Base-by-base conservation (phyloP, 108 stramenopile species). In the Nitzschia sp. region DNA sequence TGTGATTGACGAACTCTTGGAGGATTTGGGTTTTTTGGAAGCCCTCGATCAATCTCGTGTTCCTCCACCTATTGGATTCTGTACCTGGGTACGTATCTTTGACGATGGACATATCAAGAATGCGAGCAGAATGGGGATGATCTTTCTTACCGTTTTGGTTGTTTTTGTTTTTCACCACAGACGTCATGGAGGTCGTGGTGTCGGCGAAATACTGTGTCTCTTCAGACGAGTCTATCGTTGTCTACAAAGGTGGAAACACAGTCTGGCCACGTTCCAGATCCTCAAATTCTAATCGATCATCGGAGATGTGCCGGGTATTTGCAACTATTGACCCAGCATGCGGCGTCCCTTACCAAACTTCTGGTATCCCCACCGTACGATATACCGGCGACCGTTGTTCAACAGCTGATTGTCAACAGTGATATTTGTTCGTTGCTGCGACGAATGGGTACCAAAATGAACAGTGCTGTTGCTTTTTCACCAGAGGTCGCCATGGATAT, bases 1-100 rank as follows among this genome's bases (percentile, higher is more conserved):
- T 71, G 62, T 86, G 5, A 79, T 86, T 53, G 85, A 86, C 42
- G 85, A 86, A 42, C 58, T 81, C 5, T 53, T 86, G 7, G 85
- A 83, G 63, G 85, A 76, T 48, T 75, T 80, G 26, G 80, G 83
- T 10, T 62, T 83, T 19, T 44, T 81, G 48, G 76, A 77, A 29
- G 85, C 82, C 0, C 79, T 69, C 63, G 80, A 76, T 66, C 11
- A 41, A 37, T 80, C 70, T 50, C 46, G 51, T 9, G 53, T 86
- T 17, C 12, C 67, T 6, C 80, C 85, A 22, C 85, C 72, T 10
- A 19, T 29, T 11, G 50, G 48, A 29, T 86, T 78, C 56, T 11
- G 46, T 7, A 80, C 69, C 26, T 86, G 84, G 84, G 65, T 65
- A 65, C 12, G 65, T 65, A 8, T n/a, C 46, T 1, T 48, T 48